Conservation (phyloP, 2,329 filamentous ascomycete genomes). For the Ramichloridium luteum region DNA sequence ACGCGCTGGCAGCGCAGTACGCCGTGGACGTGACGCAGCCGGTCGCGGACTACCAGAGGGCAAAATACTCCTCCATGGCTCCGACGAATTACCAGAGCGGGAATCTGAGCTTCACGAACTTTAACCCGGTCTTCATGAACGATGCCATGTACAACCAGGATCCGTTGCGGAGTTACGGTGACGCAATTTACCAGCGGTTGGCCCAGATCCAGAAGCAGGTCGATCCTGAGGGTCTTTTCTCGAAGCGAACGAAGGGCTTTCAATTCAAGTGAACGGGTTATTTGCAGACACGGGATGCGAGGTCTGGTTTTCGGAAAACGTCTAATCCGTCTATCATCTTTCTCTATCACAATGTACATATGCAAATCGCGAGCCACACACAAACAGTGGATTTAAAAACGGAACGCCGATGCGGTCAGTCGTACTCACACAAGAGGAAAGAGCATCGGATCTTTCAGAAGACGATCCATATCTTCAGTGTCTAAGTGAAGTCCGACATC, state of each 20-base stretch:
- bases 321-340: no score
- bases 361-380: no score
- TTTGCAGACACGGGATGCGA: no score
- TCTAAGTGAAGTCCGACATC: slow-evolving; percentile 3
- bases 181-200: slow-evolving; percentile 11
- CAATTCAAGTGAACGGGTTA: slow-evolving; percentile 12
- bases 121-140: slow-evolving; percentile 17
- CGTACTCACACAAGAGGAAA: slow-evolving; percentile 1
- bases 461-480: slow-evolving; percentile 4
- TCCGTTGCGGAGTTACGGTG: slow-evolving; percentile 12
- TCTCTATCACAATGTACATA: no score
- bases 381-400: no score
- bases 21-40: slow-evolving; percentile 12
- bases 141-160: slow-evolving; percentile 18
- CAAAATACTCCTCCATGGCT: slow-evolving; percentile 9
- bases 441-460: slow-evolving; percentile 4
- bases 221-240: slow-evolving; percentile 15
- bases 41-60: slow-evolving; percentile 10
- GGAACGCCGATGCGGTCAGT: no score
- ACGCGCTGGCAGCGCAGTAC: slow-evolving; percentile 8
- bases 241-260: slow-evolving; percentile 12
- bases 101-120: slow-evolving; percentile 8
- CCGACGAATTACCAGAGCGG: slow-evolving; percentile 15
- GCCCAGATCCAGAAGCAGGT: slow-evolving; percentile 11
- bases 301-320: no score